These are phyloP conservation scores for Akanthomyces dipterigenus DNA, from an alignment of 2,329 filamentous ascomycete genomes.

Conservation along the genomic window DNA sequence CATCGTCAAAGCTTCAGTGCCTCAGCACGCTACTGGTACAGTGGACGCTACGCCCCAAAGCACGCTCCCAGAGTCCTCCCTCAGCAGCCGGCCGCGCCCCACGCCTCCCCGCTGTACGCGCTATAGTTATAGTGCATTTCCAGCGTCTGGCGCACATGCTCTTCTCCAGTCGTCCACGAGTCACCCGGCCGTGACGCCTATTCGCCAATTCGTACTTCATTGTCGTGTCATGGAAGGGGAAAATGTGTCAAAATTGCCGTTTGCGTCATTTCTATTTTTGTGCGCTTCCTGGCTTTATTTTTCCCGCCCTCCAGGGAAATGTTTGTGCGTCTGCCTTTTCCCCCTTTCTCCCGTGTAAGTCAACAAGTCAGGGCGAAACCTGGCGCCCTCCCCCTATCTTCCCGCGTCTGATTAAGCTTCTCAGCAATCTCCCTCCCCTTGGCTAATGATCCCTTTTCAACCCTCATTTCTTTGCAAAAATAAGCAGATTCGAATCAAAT, in stretches of 20 bases:
- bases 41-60: too few species aligned
- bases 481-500: background rate
- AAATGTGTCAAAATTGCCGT: background rate
- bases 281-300: background rate
- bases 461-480: background rate
- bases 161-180: constrained; percentile 1
- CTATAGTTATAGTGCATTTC: background rate
- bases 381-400: background rate
- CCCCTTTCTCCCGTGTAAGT: background rate
- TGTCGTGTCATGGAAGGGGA: background rate
- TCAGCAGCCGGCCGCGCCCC: too few species aligned
- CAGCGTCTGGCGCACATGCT: constrained; percentile 3
- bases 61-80: too few species aligned
- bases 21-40: too few species aligned
- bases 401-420: background rate
- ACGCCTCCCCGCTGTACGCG: background rate
- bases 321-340: background rate
- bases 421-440: background rate
- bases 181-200: background rate
- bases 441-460: too few species aligned
- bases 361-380: background rate
- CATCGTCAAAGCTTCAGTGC: too few species aligned
- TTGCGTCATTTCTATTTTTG: background rate
- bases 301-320: background rate
- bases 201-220: background rate